Evolutionary conservation across 2,329 filamentous ascomycete genomes (phyloP).

Genomic region (Aureobasidium uvarum): DNA sequence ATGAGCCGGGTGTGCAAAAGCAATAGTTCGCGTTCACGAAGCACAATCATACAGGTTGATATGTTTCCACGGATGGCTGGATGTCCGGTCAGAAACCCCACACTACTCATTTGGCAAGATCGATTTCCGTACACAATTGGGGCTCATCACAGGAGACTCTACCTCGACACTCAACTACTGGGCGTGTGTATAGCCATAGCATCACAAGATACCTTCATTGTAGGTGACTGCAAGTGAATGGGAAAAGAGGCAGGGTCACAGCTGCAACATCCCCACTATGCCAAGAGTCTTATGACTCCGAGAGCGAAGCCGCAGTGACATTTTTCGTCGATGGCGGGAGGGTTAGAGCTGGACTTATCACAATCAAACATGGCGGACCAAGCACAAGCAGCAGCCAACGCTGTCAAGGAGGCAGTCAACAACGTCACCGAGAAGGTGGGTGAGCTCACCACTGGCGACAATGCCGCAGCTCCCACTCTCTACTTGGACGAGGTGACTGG

Average conservation of each 20-base stretch:
- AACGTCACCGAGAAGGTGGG: conserved; percentile 39
- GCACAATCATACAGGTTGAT: not conserved
- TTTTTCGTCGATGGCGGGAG: conserved; percentile 13
- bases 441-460: conserved; percentile 38
- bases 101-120: not conserved
- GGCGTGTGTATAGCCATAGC: no score
- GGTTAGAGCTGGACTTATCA: not conserved
- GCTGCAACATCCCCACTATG: not conserved
- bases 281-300: conserved; percentile 9
- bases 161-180: not conserved
- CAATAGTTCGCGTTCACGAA: not conserved
- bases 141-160: not conserved
- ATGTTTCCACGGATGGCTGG: not conserved
- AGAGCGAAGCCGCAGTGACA: conserved; percentile 9
- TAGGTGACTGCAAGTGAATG: no score
- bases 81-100: not conserved
- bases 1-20: not conserved
- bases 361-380: conserved; percentile 37
- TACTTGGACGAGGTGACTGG: conserved; percentile 91
- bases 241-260: not conserved
- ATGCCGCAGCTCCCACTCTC: conserved; percentile 53
- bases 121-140: not conserved
- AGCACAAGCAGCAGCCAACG: conserved; percentile 39
- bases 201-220: no score
- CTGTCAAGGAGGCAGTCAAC: conserved; percentile 40